These are phyloP conservation scores for Noccaea caerulescens DNA, from an alignment of 345 rosid genomes.

Conservation along the genomic window DNA sequence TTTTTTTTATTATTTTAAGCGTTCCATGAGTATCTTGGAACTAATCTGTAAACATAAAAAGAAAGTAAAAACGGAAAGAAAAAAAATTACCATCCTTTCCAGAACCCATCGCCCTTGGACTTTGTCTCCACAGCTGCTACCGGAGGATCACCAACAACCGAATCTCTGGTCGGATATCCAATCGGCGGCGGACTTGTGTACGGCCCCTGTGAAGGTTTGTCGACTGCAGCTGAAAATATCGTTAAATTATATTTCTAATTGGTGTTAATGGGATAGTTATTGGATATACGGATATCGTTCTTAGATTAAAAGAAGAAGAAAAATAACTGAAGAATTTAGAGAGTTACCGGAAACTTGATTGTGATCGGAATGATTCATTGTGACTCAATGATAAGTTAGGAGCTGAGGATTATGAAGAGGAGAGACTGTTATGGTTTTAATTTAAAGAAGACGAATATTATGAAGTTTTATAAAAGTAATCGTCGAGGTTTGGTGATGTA, in stretches of 20 bases:
- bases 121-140: slow-evolving; percentile 52
- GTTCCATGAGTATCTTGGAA: background rate
- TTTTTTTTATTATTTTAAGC: background rate
- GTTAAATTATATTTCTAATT: background rate
- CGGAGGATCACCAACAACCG: slow-evolving; percentile 27
- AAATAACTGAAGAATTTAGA: background rate
- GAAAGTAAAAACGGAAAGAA: background rate
- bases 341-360: slow-evolving; percentile 42
- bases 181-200: slow-evolving; percentile 55
- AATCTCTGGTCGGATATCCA: slow-evolving; percentile 61
- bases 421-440: slow-evolving; percentile 13
- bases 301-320: background rate
- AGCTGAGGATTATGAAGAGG: slow-evolving; percentile 23
- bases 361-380: slow-evolving; percentile 45
- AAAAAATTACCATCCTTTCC: slow-evolving; percentile 65
- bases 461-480: background rate
- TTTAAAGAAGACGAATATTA: slow-evolving; percentile 32
- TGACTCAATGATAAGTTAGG: slow-evolving; percentile 6
- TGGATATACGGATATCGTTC: background rate
- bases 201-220: slow-evolving; percentile 42
- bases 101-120: slow-evolving; percentile 74
- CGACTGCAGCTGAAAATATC: slow-evolving; percentile 24
- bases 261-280: background rate
- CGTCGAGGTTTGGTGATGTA: background rate
- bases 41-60: background rate